phyloP scores from a whole-genome alignment of 768 basidiomycete species.

The Lyophyllum atratum region DNA sequence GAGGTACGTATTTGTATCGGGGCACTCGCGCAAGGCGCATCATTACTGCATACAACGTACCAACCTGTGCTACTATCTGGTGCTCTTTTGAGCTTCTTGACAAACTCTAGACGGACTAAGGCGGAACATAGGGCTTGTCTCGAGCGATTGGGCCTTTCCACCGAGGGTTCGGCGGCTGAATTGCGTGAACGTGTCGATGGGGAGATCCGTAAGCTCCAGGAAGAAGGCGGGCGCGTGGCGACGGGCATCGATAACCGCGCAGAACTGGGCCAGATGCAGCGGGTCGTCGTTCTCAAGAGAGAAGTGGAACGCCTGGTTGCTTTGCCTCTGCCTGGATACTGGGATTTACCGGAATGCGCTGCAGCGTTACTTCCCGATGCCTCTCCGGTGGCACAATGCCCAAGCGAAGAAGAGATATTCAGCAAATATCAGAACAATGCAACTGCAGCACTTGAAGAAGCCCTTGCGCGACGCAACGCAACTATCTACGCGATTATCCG shows the following conservation, averaged over 20 bases:
- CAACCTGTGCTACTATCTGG: conserved; percentile 50
- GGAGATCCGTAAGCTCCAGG: conserved; percentile 36
- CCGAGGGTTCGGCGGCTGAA: conserved; percentile 36
- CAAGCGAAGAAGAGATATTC: conserved; percentile 43
- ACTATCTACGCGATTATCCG: conserved; percentile 35
- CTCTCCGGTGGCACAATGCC: conserved; percentile 23
- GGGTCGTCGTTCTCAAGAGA: conserved; percentile 44
- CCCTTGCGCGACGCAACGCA: conserved; percentile 35
- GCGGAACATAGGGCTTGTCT: conserved; percentile 41
- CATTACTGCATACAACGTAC: conserved; percentile 48
- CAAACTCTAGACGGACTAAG: conserved; percentile 34
- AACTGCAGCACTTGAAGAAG: conserved; percentile 20
- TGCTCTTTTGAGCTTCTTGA: conserved; percentile 42
- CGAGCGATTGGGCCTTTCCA: conserved; percentile 39
- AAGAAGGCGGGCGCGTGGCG: conserved; percentile 21
- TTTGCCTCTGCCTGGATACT: conserved; percentile 49
- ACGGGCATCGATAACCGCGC: conserved; percentile 26
- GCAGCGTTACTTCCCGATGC: conserved; percentile 25
- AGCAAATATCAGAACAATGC: conserved; percentile 25
- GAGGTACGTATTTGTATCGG: conserved; percentile 50
- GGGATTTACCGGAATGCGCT: conserved; percentile 46
- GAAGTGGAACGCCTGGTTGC: conserved; percentile 47
- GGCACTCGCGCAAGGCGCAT: conserved; percentile 49
- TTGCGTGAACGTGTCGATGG: conserved; percentile 38
- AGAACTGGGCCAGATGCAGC: conserved; percentile 45